Evolutionary conservation across 176 grass and related monocot species (phyloP).

Genomic region (Echinochloa phyllopogon): DNA sequence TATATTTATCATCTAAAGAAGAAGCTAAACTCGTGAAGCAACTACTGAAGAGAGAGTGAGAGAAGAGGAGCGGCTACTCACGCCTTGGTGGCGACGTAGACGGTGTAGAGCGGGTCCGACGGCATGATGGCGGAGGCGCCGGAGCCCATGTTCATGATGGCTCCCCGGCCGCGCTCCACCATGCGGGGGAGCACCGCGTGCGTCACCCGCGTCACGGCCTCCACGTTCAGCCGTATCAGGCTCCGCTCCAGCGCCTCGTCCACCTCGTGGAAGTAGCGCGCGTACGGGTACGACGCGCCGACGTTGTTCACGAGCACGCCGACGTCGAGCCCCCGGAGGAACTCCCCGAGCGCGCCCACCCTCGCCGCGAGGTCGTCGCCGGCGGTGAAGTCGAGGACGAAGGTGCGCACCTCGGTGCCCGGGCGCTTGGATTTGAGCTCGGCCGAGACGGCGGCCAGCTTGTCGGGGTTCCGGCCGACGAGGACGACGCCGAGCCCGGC

Average conservation of each 20-base stretch:
- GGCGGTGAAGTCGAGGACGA: conserved; percentile 68
- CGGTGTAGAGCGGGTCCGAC: conserved; percentile 71
- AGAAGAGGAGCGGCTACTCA: conserved; percentile 8
- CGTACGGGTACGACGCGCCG: conserved; percentile 62
- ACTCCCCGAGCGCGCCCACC: conserved; percentile 50
- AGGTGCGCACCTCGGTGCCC: conserved; percentile 44
- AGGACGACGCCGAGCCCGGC: conserved; percentile 60
- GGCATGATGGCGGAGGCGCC: conserved; percentile 65
- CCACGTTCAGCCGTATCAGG: conserved; percentile 75
- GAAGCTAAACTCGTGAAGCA: background rate
- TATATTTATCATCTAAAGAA: background rate
- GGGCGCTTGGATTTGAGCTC: conserved; percentile 41
- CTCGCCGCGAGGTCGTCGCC: conserved; percentile 39
- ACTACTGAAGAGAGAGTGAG: background rate
- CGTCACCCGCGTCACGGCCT: conserved; percentile 64
- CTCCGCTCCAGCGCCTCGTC: conserved; percentile 52
- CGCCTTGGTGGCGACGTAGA: conserved; percentile 83
- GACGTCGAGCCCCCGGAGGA: conserved; percentile 61
- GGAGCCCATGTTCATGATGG: conserved; percentile 80
- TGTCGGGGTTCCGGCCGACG: conserved; percentile 74
- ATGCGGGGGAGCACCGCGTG: conserved; percentile 65
- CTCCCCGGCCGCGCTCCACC: conserved; percentile 63
- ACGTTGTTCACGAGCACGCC: conserved; percentile 86
- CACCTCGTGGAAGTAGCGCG: conserved; percentile 79
- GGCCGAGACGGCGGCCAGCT: conserved; percentile 51